Evolutionary conservation across 2,329 filamentous ascomycete species (phyloP).

Genomic region (Domatiomyces catenatus): DNA sequence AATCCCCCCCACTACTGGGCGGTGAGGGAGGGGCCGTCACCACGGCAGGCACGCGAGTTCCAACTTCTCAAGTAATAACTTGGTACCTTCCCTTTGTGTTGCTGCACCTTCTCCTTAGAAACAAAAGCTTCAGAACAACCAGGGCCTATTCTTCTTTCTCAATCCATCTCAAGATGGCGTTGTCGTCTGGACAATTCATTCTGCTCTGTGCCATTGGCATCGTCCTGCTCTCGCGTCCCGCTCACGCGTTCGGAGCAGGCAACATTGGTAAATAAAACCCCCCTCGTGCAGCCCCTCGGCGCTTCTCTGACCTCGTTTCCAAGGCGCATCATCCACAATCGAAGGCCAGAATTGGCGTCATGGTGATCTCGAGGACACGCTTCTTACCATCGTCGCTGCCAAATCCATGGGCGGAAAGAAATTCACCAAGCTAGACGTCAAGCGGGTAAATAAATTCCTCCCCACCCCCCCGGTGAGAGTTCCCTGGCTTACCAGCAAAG

Average conservation of each 20-base stretch:
- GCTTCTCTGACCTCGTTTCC: neutral
- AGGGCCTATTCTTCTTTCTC: neutral
- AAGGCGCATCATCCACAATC: conserved; percentile 57
- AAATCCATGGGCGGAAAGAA: conserved; percentile 56
- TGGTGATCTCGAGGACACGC: conserved; percentile 84
- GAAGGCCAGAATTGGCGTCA: conserved; percentile 81
- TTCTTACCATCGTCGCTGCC: conserved; percentile 56
- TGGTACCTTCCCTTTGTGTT: neutral
- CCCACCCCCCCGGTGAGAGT: neutral
- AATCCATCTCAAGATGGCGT: conserved; percentile 10
- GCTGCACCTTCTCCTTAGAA: neutral
- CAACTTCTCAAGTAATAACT: neutral
- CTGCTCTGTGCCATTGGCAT: conserved; percentile 24
- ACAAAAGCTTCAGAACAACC: neutral
- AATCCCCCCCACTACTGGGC: neutral
- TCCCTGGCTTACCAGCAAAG: conserved; percentile 25
- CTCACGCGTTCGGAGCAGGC: conserved; percentile 69
- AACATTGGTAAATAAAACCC: conserved; percentile 42
- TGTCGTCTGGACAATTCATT: conserved; percentile 12
- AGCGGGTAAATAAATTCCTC: conserved; percentile 25
- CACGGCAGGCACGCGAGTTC: neutral
- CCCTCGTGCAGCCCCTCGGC: no score
- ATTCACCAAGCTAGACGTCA: conserved; percentile 75
- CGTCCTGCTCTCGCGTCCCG: conserved; percentile 51
- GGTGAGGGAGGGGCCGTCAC: neutral